phyloP scores from a whole-genome alignment of 2,329 filamentous ascomycete genomes.

The Cercospora sesami region DNA sequence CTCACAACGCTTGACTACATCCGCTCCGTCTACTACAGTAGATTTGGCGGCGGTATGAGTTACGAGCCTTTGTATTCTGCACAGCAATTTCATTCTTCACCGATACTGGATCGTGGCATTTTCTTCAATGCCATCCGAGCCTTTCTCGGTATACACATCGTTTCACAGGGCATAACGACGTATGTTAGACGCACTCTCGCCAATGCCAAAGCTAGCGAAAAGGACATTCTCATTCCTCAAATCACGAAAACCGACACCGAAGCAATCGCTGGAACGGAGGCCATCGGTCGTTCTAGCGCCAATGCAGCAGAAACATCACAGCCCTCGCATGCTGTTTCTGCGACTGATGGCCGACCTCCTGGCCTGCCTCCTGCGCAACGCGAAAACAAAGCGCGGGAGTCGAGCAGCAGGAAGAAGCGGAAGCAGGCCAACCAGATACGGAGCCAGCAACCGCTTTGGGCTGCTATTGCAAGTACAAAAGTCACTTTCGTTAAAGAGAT shows the following conservation, averaged over 20 bases:
- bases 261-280: slow-evolving; percentile 32
- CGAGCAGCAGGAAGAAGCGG: slow-evolving; percentile 74
- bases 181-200: slow-evolving; percentile 40
- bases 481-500: slow-evolving; percentile 87
- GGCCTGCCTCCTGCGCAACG: slow-evolving; percentile 53
- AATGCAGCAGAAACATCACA: slow-evolving; percentile 30
- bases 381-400: slow-evolving; percentile 59
- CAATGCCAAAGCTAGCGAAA: slow-evolving; percentile 40
- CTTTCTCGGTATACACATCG: slow-evolving; percentile 41
- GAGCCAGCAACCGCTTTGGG: slow-evolving; percentile 90
- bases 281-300: slow-evolving; percentile 21
- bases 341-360: slow-evolving; percentile 52
- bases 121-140: slow-evolving; percentile 36
- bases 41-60: slow-evolving; percentile 35
- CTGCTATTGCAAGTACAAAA: slow-evolving; percentile 91
- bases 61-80: slow-evolving; percentile 36
- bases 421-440: slow-evolving; percentile 90
- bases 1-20: slow-evolving; percentile 42
- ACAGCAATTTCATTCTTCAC: slow-evolving; percentile 35
- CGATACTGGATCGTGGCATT: slow-evolving; percentile 37
- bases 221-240: slow-evolving; percentile 32
- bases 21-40: slow-evolving; percentile 40
- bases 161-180: slow-evolving; percentile 41
- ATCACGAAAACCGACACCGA: slow-evolving; percentile 37
- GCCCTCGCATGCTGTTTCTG: slow-evolving; percentile 32